These are phyloP conservation scores for Fusarium redolens DNA, from an alignment of 2,329 filamentous ascomycete genomes.

Conservation along the genomic window DNA sequence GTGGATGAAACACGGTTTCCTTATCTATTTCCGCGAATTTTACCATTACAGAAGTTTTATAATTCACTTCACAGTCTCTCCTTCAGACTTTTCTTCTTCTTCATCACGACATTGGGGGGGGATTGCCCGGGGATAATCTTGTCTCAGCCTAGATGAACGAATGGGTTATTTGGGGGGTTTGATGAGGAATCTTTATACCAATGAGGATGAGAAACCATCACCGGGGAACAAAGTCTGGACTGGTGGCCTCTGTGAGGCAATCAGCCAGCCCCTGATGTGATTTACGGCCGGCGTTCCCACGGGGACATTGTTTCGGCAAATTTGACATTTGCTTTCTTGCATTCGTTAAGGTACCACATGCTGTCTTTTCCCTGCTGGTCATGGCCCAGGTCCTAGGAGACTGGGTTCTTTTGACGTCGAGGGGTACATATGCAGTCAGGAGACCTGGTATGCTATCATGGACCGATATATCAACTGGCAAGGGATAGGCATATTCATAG, in stretches of 20 bases:
- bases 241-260: slow-evolving; percentile 42
- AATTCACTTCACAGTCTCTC: slow-evolving; percentile 56
- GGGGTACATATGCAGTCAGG: slow-evolving; percentile 19
- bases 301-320: slow-evolving; percentile 46
- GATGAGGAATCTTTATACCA: slow-evolving; percentile 47
- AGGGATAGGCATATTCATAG: slow-evolving; percentile 37
- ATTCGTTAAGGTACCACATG: slow-evolving; percentile 41
- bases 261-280: slow-evolving; percentile 39
- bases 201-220: slow-evolving; percentile 45
- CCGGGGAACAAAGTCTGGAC: slow-evolving; percentile 35
- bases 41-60: slow-evolving; percentile 48
- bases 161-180: slow-evolving; percentile 40
- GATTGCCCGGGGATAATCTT: slow-evolving; percentile 43
- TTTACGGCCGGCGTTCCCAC: slow-evolving; percentile 44
- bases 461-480: slow-evolving; percentile 16
- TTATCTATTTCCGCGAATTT: slow-evolving; percentile 33
- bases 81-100: slow-evolving; percentile 49
- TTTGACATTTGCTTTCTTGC: slow-evolving; percentile 49
- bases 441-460: slow-evolving; percentile 15
- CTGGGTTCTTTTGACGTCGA: slow-evolving; percentile 4
- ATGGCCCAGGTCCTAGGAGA: background rate
- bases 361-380: slow-evolving; percentile 24
- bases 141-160: slow-evolving; percentile 45
- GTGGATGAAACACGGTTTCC: slow-evolving; percentile 40
- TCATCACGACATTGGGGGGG: slow-evolving; percentile 46